These are phyloP conservation scores for Aquanectria penicillioides DNA, from an alignment of 2,329 filamentous ascomycete species.

Conservation along the genomic window DNA sequence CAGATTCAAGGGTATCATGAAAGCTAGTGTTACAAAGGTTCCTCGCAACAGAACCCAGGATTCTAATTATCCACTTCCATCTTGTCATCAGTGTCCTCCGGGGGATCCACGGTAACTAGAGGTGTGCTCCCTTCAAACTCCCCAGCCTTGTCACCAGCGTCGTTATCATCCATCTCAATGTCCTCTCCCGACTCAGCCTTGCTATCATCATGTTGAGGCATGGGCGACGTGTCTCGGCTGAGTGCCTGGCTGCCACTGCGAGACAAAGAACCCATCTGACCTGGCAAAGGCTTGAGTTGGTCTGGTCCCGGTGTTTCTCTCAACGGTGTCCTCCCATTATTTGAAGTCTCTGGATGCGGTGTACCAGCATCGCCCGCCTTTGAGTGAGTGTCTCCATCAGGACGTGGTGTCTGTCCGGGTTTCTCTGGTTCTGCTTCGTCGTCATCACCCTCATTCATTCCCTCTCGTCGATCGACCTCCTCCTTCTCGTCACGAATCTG, in stretches of 20 bases:
- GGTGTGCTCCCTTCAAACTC: conserved; percentile 56
- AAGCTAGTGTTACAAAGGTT: conserved; percentile 25
- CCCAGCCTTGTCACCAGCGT: conserved; percentile 47
- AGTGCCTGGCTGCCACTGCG: conserved; percentile 41
- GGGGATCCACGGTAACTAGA: conserved; percentile 60
- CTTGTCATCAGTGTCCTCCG: conserved; percentile 61
- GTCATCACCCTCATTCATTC: conserved; percentile 77
- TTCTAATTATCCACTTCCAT: conserved; percentile 71
- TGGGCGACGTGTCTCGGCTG: conserved; percentile 43
- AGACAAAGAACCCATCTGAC: conserved; percentile 30
- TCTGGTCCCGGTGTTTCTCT: conserved; percentile 44
- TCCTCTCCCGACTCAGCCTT: conserved; percentile 62
- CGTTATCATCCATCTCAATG: conserved; percentile 65
- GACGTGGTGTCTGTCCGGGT: conserved; percentile 59
- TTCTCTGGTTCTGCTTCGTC: conserved; percentile 62
- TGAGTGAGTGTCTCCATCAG: conserved; percentile 52
- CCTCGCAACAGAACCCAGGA: neutral
- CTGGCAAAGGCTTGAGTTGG: conserved; percentile 34
- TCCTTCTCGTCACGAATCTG: conserved; percentile 96
- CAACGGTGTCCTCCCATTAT: conserved; percentile 47
- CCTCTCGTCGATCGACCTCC: conserved; percentile 87
- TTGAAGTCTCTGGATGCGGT: conserved; percentile 39
- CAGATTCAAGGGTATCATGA: conserved; percentile 41
- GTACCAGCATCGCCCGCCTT: conserved; percentile 44
- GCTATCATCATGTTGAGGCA: conserved; percentile 40